Evolutionary conservation across 2,329 filamentous ascomycete species (phyloP), one percentile per base, ranked within the genome.

Genomic region (Ramularia endophylla): DNA sequence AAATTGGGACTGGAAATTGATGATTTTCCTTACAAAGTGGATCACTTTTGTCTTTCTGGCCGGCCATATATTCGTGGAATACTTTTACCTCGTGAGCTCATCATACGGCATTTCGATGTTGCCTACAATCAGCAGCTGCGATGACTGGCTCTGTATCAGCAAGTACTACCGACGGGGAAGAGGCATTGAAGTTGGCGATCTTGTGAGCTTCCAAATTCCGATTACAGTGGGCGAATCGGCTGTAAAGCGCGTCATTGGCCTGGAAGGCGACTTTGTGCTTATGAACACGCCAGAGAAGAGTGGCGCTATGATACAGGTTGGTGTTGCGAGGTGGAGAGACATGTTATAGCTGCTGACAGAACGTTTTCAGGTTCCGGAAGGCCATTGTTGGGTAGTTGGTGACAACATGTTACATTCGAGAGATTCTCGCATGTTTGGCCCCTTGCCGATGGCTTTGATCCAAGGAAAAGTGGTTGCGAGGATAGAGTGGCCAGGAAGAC

Each of bases 351-450:
- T n/a, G 29, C 16, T 29, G 13, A 30, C 20, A 11, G 11, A 9
- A 28, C 20, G n/a, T 16, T 8, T 36, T 18, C 57, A 94, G 85
- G 80, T 98, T 12, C 92, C 92, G 0, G 73, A 85, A 58, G 92
- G 92, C 1, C 92, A 98, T 70, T 94, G 88, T 57, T 97, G 87
- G 79, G 70, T 95, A 5, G 78, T 81, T 2, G 92, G 92, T 2
- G 92, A 98, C 64, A 97, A 97, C 63, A 60, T 95, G 47, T 73
- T 79, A 3, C 83, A 78, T 56, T 95, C 88, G 17, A 72, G 87
- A 50, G 92, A 98, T 68, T 95, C 88, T 31, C 80, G 92, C 47
- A 72, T 81, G 29, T 95, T 84, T 67, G 92, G 92, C 0, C 87
- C 92, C 0, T 62, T 98, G 19, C 92, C 92, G 1, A 68, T 98